These are phyloP conservation scores for Rhizopogon vesiculosus DNA, from an alignment of 768 basidiomycete genomes.

Conservation along the genomic window DNA sequence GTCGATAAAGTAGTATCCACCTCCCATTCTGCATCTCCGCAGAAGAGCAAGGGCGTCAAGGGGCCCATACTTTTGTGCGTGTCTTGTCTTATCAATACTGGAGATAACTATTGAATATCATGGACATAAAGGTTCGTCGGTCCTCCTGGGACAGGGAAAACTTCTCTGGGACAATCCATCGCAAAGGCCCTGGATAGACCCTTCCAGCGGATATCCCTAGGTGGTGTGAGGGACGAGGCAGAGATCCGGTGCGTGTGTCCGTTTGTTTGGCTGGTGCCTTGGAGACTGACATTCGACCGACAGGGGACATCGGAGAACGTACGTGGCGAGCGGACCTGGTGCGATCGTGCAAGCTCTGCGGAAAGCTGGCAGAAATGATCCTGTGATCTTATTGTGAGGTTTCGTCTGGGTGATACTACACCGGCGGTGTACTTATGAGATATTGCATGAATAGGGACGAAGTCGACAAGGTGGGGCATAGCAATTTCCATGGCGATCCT, in stretches of 20 bases:
- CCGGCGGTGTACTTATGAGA: not conserved
- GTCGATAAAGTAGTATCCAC: conserved; percentile 8
- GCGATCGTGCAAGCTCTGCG: conserved; percentile 83
- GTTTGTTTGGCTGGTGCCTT: conserved; percentile 4
- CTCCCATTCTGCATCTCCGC: not conserved
- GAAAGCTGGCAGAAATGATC: conserved; percentile 76
- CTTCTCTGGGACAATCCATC: conserved; percentile 84
- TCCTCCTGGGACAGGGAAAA: conserved; percentile 90
- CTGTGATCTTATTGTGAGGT: conserved; percentile 66
- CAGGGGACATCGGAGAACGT: conserved; percentile 72
- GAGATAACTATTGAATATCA: not conserved
- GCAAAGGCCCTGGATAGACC: conserved; percentile 79
- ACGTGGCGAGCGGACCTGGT: conserved; percentile 86
- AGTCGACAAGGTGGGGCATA: conserved; percentile 86
- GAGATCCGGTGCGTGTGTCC: conserved; percentile 52
- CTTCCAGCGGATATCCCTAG: conserved; percentile 89
- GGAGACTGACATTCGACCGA: not conserved
- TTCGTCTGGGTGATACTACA: not conserved
- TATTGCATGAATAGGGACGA: conserved; percentile 50
- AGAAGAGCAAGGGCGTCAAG: conserved; percentile 44
- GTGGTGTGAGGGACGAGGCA: conserved; percentile 91
- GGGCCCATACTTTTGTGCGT: conserved; percentile 68
- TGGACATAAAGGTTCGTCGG: conserved; percentile 63
- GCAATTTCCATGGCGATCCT: conserved; percentile 90
- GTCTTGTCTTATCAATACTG: not conserved